phyloP scores from a whole-genome alignment of 768 basidiomycete genomes.

The Rhodotorula taiwanensis region DNA sequence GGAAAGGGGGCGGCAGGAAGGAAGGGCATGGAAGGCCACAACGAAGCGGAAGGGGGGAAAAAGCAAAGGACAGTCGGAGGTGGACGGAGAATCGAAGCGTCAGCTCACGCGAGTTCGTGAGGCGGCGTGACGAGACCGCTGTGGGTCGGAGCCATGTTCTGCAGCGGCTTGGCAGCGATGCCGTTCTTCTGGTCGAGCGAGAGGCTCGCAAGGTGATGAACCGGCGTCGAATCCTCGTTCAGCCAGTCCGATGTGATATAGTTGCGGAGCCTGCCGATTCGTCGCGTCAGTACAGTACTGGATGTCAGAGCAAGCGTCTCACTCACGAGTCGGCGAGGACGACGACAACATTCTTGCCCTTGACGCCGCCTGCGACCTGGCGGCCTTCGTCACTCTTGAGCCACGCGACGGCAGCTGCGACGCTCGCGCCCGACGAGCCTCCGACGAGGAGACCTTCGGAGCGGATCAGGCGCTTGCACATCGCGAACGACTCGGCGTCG shows the following conservation, averaged over 20 bases:
- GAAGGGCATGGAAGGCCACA: background rate
- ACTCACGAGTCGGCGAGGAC: conserved; percentile 83
- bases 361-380: conserved; percentile 54
- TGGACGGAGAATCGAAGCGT: background rate
- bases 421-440: conserved; percentile 81
- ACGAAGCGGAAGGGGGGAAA: too few relatives aligned
- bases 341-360: conserved; percentile 79
- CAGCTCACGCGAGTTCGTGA: background rate
- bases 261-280: conserved; percentile 36
- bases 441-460: conserved; percentile 85
- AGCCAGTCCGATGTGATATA: conserved; percentile 41
- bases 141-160: background rate
- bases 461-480: conserved; percentile 68
- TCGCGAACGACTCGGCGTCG: conserved; percentile 72
- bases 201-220: background rate
- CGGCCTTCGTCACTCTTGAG: conserved; percentile 62
- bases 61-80: too few relatives aligned
- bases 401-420: conserved; percentile 71
- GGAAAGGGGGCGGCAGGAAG: background rate
- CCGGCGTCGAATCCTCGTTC: background rate
- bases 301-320: background rate
- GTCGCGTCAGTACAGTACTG: too few relatives aligned
- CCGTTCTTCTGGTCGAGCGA: too few relatives aligned
- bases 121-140: conserved; percentile 7
- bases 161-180: background rate